Base-by-base conservation (phyloP, 2,329 filamentous ascomycete species). In the Penicillium brasilianum region DNA sequence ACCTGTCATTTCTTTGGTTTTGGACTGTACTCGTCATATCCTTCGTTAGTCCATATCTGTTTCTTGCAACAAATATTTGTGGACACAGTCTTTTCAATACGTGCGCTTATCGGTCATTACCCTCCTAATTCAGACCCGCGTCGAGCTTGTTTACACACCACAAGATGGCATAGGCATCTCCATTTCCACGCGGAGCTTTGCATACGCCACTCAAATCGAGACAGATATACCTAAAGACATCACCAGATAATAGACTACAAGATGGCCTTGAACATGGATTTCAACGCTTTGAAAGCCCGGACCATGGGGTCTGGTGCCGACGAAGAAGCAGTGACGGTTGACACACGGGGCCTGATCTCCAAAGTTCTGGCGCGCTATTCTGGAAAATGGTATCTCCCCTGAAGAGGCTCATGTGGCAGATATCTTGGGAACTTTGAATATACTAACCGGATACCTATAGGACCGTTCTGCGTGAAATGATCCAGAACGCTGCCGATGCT, bases 401-500 rank as follows among this genome's bases (percentile, higher is more conserved):
- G 11, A 25, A 16, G 58, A 13, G 48, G 41, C 10, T 14, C 28
- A 28, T 18, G 36, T 18, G 10, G 30, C 13, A n/a, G 51, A 10
- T 25, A 55, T 11, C 4, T 16, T 41, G 14, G 5, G 16, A 28
- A 18, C 10, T 10, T 16, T 5, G 2, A 20, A 28, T n/a, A 64
- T 59, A 39, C 64, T 72, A 51, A 71, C 25, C 16, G 14, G n/a
- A 13, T 28, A 43, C 41, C 16, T 30, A 64, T 41, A 79, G 77
- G 76, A 88, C 86, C 13, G 88, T 87, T 13, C 81, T 99, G 18
- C 88, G 95, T 82, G 95, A 99, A 76, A 88, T 99, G 63, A 93
- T 99, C 48, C 95, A 99, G 74, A 99, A 99, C 75, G 95, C 95
- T n/a, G 94, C 95, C 65, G 95, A 99, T 81, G 95, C 95, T 22